phyloP scores from a whole-genome alignment of 352 stramenopile genomes.

The Pythium apleroticum region DNA sequence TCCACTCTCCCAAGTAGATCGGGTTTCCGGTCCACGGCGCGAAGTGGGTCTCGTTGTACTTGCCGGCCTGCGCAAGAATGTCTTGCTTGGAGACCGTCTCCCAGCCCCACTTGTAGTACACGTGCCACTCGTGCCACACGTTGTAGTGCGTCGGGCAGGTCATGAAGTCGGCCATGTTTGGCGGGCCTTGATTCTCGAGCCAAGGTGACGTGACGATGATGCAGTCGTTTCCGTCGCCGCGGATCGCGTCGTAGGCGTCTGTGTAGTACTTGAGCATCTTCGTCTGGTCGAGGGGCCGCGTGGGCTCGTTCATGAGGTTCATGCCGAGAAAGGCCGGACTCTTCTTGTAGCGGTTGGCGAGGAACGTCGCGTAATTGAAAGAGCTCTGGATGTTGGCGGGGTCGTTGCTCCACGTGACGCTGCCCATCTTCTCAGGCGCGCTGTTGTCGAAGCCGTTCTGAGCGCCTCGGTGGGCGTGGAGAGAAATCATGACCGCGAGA shows the following conservation, averaged over 20 bases:
- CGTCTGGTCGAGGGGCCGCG: slow-evolving; percentile 19
- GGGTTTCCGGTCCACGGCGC: slow-evolving; percentile 30
- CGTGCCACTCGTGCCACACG: slow-evolving; percentile 60
- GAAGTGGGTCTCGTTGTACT: slow-evolving; percentile 24
- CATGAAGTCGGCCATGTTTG: slow-evolving; percentile 37
- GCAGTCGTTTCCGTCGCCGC: slow-evolving; percentile 51
- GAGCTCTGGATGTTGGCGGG: slow-evolving; percentile 61
- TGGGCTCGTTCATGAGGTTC: slow-evolving; percentile 77
- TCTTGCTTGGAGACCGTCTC: slow-evolving; percentile 24
- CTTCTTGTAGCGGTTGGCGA: slow-evolving; percentile 47
- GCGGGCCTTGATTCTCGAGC: slow-evolving; percentile 41
- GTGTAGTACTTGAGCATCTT: slow-evolving; percentile 51
- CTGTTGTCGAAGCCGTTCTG: slow-evolving; percentile 82
- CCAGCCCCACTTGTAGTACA: slow-evolving; percentile 58
- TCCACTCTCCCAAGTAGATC: slow-evolving; percentile 63
- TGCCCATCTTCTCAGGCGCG: slow-evolving; percentile 31
- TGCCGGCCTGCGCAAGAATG: slow-evolving; percentile 18
- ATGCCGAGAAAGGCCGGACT: slow-evolving; percentile 58
- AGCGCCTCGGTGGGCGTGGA: slow-evolving; percentile 71
- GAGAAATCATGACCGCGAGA: slow-evolving; percentile 70
- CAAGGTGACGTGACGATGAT: slow-evolving; percentile 51
- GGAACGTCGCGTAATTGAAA: slow-evolving; percentile 46
- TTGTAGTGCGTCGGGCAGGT: slow-evolving; percentile 38
- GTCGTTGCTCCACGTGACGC: slow-evolving; percentile 38
- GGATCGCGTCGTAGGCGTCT: slow-evolving; percentile 49